Evolutionary conservation across 306 rosid genomes (phyloP).

Genomic region (Vigna hirtella): DNA sequence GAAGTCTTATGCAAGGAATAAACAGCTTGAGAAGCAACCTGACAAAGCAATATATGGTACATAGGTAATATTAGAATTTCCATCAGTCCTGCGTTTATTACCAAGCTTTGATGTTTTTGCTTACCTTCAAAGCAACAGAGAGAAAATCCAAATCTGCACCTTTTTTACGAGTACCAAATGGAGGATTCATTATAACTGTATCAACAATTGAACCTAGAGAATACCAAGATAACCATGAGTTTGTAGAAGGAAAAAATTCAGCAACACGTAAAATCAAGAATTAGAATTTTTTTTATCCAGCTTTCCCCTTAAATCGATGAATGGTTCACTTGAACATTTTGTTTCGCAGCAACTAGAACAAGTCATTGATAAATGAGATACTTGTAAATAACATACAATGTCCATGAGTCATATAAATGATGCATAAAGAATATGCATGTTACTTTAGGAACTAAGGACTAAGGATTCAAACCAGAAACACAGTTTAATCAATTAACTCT

Average conservation of each 20-base stretch:
- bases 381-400: neutral
- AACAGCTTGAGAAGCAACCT: constrained; percentile 92
- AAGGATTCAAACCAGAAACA: constrained; percentile 30
- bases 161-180: constrained; percentile 86
- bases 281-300: constrained; percentile 3
- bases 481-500: constrained; percentile 23
- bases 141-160: constrained; percentile 96
- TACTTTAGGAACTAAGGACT: neutral
- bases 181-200: constrained; percentile 95
- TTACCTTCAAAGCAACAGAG: constrained; percentile 75
- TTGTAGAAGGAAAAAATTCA: constrained; percentile 3
- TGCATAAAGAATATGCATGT: neutral
- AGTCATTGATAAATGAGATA: neutral
- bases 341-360: constrained; percentile 16
- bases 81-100: constrained; percentile 20
- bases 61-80: constrained; percentile 35
- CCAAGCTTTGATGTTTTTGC: constrained; percentile 18
- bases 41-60: constrained; percentile 36
- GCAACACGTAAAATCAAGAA: constrained; percentile 4
- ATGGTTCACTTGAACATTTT: neutral
- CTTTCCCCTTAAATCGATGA: constrained; percentile 8
- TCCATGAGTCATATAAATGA: constrained; percentile 9
- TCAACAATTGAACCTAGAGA: constrained; percentile 72
- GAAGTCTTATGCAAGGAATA: constrained; percentile 92
- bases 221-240: constrained; percentile 35